Evolutionary conservation across 1,284 basidiomycete species (phyloP).

Genomic region (Wolfiporia cocos): DNA sequence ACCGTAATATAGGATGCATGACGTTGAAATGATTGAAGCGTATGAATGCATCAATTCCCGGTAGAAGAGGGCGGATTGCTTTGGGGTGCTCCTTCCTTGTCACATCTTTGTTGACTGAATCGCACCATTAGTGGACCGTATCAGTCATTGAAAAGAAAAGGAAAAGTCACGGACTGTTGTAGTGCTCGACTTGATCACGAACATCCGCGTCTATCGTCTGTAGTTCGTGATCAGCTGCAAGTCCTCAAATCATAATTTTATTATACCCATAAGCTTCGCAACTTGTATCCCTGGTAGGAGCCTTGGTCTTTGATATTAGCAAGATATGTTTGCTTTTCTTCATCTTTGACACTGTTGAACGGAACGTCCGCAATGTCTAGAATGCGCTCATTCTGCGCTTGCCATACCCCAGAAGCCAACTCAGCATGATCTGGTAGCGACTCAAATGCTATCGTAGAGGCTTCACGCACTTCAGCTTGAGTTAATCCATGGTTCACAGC

Average conservation of each 20-base stretch:
- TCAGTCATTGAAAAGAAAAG: neutral
- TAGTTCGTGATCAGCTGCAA: neutral
- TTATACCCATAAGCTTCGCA: conserved; percentile 19
- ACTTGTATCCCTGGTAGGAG: conserved; percentile 57
- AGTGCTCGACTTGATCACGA: conserved; percentile 50
- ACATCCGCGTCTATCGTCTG: conserved; percentile 52
- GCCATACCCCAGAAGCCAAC: no score
- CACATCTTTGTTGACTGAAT: conserved; percentile 41
- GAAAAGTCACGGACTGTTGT: conserved; percentile 20
- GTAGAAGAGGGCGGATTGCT: conserved; percentile 43
- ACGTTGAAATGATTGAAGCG: conserved; percentile 44
- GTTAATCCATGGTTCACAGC: conserved; percentile 52
- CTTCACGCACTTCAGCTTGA: conserved; percentile 30
- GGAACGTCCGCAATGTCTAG: conserved; percentile 56
- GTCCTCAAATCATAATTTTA: neutral
- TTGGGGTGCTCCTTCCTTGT: conserved; percentile 39
- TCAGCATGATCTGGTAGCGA: no score
- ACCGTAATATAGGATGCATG: conserved; percentile 43
- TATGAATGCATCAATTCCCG: conserved; percentile 49
- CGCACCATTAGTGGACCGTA: neutral
- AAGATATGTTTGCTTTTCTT: conserved; percentile 50
- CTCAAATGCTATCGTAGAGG: no score
- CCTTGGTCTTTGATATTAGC: conserved; percentile 42
- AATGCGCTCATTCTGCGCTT: conserved; percentile 34
- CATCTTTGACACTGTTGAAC: conserved; percentile 38